Conservation (phyloP, 2,329 filamentous ascomycete species). For the Sporothrix pseudoabietina region DNA sequence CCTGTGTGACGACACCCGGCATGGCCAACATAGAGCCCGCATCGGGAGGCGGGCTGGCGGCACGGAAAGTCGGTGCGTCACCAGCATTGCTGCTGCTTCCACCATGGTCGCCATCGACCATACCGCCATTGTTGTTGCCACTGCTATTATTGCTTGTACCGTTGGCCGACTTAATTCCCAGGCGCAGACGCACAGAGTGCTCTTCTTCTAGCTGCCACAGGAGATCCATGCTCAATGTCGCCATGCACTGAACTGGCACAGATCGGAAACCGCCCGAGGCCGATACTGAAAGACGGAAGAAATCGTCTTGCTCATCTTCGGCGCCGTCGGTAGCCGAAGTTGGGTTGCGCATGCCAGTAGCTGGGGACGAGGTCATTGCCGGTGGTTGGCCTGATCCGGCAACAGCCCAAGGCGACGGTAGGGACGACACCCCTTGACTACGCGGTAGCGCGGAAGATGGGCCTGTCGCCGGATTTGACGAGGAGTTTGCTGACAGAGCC, state of each 20-base stretch:
- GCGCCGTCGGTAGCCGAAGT: conserved; percentile 28
- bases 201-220: conserved; percentile 50
- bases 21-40: conserved; percentile 30
- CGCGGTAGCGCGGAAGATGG: background rate
- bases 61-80: background rate
- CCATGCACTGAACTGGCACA: conserved; percentile 45
- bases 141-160: background rate
- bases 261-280: conserved; percentile 49
- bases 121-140: conserved; percentile 11
- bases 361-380: background rate
- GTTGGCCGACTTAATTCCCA: conserved; percentile 25
- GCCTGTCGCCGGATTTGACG: background rate
- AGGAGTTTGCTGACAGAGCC: conserved; percentile 13
- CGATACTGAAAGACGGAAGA: conserved; percentile 46
- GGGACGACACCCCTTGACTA: background rate
- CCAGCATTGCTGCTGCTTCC: background rate
- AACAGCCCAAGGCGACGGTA: conserved; percentile 6
- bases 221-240: conserved; percentile 52
- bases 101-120: background rate
- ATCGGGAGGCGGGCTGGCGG: background rate
- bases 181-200: conserved; percentile 37
- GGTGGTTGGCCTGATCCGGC: background rate
- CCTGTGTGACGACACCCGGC: conserved; percentile 33
- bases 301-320: conserved; percentile 40
- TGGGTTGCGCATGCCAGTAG: background rate